Evolutionary conservation across 2,329 filamentous ascomycete genomes (phyloP), one percentile per base, ranked within the genome.

Genomic region (Fusarium caatingaense): DNA sequence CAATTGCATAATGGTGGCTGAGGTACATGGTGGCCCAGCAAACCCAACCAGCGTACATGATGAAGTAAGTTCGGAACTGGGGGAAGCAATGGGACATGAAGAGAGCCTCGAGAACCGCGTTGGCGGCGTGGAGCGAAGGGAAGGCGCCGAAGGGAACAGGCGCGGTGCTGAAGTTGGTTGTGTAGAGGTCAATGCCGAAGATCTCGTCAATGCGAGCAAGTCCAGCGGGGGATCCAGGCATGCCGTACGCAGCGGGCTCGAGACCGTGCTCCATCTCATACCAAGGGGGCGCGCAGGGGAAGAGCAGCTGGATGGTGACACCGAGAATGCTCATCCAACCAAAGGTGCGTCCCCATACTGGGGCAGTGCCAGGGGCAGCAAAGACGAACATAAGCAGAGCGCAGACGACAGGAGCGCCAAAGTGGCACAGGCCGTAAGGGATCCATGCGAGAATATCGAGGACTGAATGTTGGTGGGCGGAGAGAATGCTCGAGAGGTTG

Each of bases 1-100:
- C 95, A 42, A 98, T 92, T 32, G 94, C 95, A 78, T 98, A 98
- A 83, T 98, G 95, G 81, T 98, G 95, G 76, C 93, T 97, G 55
- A 98, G 88, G 78, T 98, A 98, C 93, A 98, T 97, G 73, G 95
- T 98, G 15, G 94, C 92, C 94, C 95, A 98, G 93, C 94, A 98
- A 76, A 98, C 90, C 95, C 95, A 98, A 78, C 92, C 87, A 46
- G 92, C 92, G 80, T 98, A 98, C 69, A 88, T 85, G 69, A 94
- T 87, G 81, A 97, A 97, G 56, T 96, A 81, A 15, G 91, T 89
- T 72, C 92, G 90, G 72, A 97, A 87, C 66, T 89, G 89, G 7
- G 95, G 95, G 85, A 98, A 98, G 78, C 93, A 90, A 81, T 97
- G 91, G 80, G 91, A 93, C 90, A 98, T 92, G 85, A 98, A 97